phyloP scores from a whole-genome alignment of 2,329 filamentous ascomycete genomes.

The Colletotrichum truncatum region DNA sequence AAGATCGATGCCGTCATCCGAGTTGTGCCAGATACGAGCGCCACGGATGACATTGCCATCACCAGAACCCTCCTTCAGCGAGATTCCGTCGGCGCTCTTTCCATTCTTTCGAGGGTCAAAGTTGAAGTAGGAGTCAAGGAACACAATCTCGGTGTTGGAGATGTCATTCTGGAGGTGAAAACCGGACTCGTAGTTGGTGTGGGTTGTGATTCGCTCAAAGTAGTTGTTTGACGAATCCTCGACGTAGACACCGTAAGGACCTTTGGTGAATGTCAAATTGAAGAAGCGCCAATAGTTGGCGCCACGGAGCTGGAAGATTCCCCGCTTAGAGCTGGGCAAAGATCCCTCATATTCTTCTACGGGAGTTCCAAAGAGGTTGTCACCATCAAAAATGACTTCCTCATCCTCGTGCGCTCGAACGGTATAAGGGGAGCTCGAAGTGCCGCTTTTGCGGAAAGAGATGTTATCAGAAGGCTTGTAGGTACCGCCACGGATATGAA shows the following conservation, averaged over 20 bases:
- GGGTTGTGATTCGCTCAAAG: conserved; percentile 43
- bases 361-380: conserved; percentile 49
- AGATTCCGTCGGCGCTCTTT: conserved; percentile 54
- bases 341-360: conserved; percentile 45
- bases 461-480: conserved; percentile 56
- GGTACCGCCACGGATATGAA: conserved; percentile 41
- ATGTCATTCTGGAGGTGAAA: conserved; percentile 41
- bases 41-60: conserved; percentile 50
- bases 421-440: conserved; percentile 47
- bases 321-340: conserved; percentile 50
- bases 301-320: conserved; percentile 55
- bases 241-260: conserved; percentile 45
- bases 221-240: conserved; percentile 46
- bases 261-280: conserved; percentile 45
- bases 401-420: conserved; percentile 51
- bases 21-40: conserved; percentile 54
- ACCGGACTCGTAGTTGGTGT: conserved; percentile 47
- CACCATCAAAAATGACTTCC: conserved; percentile 55
- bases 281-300: conserved; percentile 43
- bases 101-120: conserved; percentile 55
- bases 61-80: conserved; percentile 51
- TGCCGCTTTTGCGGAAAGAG: conserved; percentile 54
- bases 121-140: conserved; percentile 47
- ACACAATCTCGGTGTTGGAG: conserved; percentile 42
- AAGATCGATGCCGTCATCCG: conserved; percentile 54